Conservation (phyloP, 2,329 filamentous ascomycete genomes). For the Dothistroma pini region DNA sequence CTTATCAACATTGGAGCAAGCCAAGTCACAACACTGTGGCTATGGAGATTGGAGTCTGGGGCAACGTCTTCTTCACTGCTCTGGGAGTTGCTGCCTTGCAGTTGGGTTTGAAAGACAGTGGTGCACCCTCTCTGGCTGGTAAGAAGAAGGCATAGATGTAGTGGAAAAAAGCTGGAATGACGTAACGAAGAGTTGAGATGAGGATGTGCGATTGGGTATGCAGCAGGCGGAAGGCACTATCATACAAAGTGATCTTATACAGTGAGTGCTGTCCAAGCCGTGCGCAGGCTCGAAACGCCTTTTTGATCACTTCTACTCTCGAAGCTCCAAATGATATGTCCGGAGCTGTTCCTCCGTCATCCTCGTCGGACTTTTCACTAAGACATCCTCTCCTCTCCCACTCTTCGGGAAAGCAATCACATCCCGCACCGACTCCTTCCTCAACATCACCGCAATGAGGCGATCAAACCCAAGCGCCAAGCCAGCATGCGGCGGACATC, state of each 20-base stretch:
- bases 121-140: slow-evolving; percentile 12
- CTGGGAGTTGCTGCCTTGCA: slow-evolving; percentile 29
- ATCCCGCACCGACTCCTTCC: slow-evolving; percentile 74
- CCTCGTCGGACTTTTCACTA: slow-evolving; percentile 72
- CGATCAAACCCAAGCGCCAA: slow-evolving; percentile 92
- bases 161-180: neutral
- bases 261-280: neutral
- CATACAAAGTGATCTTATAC: neutral
- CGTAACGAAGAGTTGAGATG: neutral
- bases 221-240: neutral
- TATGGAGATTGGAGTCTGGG: slow-evolving; percentile 37
- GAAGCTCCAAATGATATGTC: slow-evolving; percentile 55
- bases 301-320: slow-evolving; percentile 2
- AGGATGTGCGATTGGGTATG: neutral
- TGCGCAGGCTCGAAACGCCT: slow-evolving; percentile 16
- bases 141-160: slow-evolving; percentile 19
- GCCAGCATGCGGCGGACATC: slow-evolving; percentile 92
- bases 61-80: slow-evolving; percentile 30
- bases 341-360: slow-evolving; percentile 59
- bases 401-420: slow-evolving; percentile 98
- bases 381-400: slow-evolving; percentile 79
- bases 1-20: slow-evolving; percentile 33
- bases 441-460: slow-evolving; percentile 73
- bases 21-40: slow-evolving; percentile 33
- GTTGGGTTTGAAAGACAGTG: slow-evolving; percentile 25